Conservation (phyloP, 169 alveolate genomes). For the Plasmodium knowlesi region DNA sequence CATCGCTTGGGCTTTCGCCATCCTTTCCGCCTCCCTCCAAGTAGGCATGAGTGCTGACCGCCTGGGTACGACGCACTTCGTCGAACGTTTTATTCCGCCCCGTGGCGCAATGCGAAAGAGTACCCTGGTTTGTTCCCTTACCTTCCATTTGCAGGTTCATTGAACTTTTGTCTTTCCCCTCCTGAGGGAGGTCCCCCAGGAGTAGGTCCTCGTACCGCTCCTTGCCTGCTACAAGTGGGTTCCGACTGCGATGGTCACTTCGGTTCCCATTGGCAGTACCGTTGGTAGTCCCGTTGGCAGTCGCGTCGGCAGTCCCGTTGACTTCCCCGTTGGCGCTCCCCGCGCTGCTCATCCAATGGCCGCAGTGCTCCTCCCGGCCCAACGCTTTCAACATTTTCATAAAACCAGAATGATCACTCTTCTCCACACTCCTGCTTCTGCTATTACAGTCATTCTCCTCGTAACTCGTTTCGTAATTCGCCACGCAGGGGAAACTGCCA, state of each 20-base stretch:
- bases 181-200: not conserved
- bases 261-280: not conserved
- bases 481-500: not conserved
- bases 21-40: not conserved
- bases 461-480: not conserved
- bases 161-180: not conserved
- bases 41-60: not conserved
- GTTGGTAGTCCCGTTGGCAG: not conserved
- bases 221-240: not conserved
- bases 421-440: not conserved
- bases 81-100: not conserved
- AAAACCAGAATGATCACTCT: not conserved
- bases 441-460: conserved; percentile 1
- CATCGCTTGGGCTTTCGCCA: not conserved
- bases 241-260: not conserved
- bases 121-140: not conserved
- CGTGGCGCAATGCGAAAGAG: not conserved
- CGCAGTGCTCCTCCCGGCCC: not conserved
- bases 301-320: not conserved
- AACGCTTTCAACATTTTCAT: not conserved
- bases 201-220: conserved; percentile 1
- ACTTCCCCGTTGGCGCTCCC: not conserved
- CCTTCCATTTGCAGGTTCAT: not conserved
- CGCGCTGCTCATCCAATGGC: not conserved
- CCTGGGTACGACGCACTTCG: not conserved